Evolutionary conservation across 768 basidiomycete genomes (phyloP), one percentile per base, ranked within the genome.

Genomic region (Amanita phalloides): DNA sequence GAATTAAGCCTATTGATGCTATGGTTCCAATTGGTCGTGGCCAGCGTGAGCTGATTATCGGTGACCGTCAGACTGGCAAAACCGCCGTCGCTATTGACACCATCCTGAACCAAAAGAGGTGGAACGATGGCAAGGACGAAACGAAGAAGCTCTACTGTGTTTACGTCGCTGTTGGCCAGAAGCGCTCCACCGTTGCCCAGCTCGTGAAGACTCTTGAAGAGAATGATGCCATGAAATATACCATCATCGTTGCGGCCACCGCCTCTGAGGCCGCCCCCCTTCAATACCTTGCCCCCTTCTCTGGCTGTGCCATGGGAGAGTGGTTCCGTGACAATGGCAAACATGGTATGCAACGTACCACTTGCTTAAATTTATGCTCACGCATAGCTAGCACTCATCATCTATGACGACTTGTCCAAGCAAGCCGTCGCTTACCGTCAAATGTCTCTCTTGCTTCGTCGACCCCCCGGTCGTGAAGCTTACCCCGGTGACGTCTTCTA

Each of bases 291-390:
- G 96, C 96, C 63, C 96, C 96, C 60, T 99, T 99, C 91, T 95
- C 96, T 60, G 96, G 96, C 57, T 95, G 92, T 72, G 96, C 96
- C 64, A 99, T 99, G 93, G 96, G 96, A 69, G 96, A 99, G 76
- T 99, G 95, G 95, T 99, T 99, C 96, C 90, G 92, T 74, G 96
- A 99, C 75, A 99, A 99, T 70, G 95, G 93, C 76, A 97, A 95
- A 77, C 96, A 99, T 72, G 94, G 87, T 87, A 62, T 50, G 82
- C 30, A 7, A 5, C 3, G n/a, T 28, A 1, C 44, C 11, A 13
- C 44, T 45, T 20, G 10, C 10, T 32, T 41, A 20, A 14, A 43
- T 13, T 33, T 56, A 44, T 48, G 44, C 55, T 63, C 30, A 54
- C 47, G 49, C 56, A 38, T 26, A 13, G 49, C 23, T 52, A 88